Base-by-base conservation (phyloP, 2,329 filamentous ascomycete genomes). In the Aureobasidium namibiae region DNA sequence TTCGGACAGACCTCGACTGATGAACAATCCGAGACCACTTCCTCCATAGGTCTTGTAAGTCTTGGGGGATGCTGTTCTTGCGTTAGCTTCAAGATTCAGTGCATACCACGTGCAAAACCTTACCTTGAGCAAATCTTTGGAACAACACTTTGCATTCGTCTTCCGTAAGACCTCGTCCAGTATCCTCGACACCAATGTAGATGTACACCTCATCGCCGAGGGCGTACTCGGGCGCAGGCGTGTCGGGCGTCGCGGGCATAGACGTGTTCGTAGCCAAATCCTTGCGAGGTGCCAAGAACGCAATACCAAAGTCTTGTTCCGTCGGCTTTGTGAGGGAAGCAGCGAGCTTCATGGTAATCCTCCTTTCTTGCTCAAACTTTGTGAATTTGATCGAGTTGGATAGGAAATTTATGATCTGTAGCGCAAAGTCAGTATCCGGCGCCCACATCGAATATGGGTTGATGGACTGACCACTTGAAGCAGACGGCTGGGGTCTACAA, bases 11-110 rank as follows among this genome's bases (percentile, higher is more conserved):
- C 82, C 78, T 16, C 84, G 78, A 41, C 81, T 84, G 60, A 88
- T 88, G 66, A 87, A 88, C 0, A 89, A 74, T 0, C 86, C 86
- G 1, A 89, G 75, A 0, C 86, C 86, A 0, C 82, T 86, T 0
- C 86, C 86, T 21, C 86, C 86, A 63, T 88, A 87, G 60, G 85
- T 80, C 26, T 85, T 60, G 23, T 60, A 48, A 5, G 57, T 60
- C 26, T 46, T 53, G 1, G 57, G 57, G 4, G 48, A 53, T 8
- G 54, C 54, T 49, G n/a, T n/a, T n/a, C n/a, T n/a, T n/a, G n/a
- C n/a, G n/a, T n/a, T n/a, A n/a, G n/a, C n/a, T n/a, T n/a, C n/a
- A n/a, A n/a, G n/a, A n/a, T n/a, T n/a, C n/a, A n/a, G n/a, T n/a
- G n/a, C n/a, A n/a, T n/a, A n/a, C n/a, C n/a, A n/a, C n/a, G n/a